Base-by-base conservation (phyloP, 2,329 filamentous ascomycete species). In the Penicillium sp. region DNA sequence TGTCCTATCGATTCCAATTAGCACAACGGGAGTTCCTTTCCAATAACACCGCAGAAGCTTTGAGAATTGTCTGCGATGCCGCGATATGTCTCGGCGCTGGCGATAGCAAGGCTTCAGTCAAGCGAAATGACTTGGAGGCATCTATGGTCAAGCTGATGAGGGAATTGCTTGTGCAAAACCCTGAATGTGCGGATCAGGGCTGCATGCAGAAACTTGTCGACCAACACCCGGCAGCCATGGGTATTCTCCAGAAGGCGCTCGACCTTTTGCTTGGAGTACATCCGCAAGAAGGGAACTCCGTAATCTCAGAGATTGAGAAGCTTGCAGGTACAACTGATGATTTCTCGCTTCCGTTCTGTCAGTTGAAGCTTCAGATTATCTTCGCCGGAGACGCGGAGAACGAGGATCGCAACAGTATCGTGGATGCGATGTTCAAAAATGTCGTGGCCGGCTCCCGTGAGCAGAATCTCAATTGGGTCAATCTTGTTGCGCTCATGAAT, bases 311-410 rank as follows among this genome's bases (percentile, higher is more conserved):
- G 38, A 65, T 69, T 4, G 65, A 72, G 42, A 61, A 61, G 42
- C 65, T 70, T 13, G 63, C 72, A 31, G 55, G 59, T 12, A 65
- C 66, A 53, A 67, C 69, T 9, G 66, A 71, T 50, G 65, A 72
- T 47, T 72, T 75, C 49, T 75, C 72, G 8, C 62, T 75, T 24
- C 69, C 72, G 4, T 69, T 72, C 37, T 72, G 70, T 42, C 69
- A 72, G 40, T 52, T 74, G 50, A 73, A 74, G 49, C 59, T 74
- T 9, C 69, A 72, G 46, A 55, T 70, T n/a, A 55, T 72, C 13
- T 71, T 73, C 52, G 63, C 65, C 29, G 61, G 59, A 18, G 64
- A 65, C 20, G 51, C 63, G 7, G 56, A 58, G 15, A 53, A 58
- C 6, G 57, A 64, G 6, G 60, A 64, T 15, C 64, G 57, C 44